phyloP scores from a whole-genome alignment of 768 basidiomycete genomes.

The Phanerodontia chrysosporium region DNA sequence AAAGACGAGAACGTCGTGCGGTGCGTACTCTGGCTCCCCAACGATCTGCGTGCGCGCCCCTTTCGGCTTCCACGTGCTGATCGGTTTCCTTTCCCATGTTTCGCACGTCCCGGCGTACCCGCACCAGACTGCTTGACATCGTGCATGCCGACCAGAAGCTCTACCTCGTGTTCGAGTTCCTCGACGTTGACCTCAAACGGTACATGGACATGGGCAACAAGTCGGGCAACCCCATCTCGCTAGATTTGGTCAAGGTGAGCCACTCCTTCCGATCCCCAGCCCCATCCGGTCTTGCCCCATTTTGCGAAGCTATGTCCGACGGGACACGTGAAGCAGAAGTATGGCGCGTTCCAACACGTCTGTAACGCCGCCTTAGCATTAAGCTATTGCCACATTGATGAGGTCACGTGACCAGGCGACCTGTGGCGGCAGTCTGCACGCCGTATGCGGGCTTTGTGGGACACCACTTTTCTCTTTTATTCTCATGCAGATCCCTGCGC shows the following conservation, averaged over 20 bases:
- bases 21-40: constrained; percentile 37
- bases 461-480: not conserved
- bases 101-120: not conserved
- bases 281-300: not conserved
- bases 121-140: constrained; percentile 82
- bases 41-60: not conserved
- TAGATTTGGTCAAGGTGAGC: constrained; percentile 77
- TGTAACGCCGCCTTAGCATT: not conserved
- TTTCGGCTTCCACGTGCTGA: constrained; percentile 1
- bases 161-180: constrained; percentile 96
- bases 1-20: constrained; percentile 95
- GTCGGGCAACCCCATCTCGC: constrained; percentile 65
- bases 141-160: constrained; percentile 96
- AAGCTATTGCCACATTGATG: constrained; percentile 5
- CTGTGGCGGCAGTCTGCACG: not conserved
- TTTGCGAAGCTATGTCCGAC: constrained; percentile 8
- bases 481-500: too few species aligned
- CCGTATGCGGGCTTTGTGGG: not conserved
- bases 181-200: constrained; percentile 93
- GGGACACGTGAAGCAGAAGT: constrained; percentile 23
- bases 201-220: constrained; percentile 91
- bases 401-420: constrained; percentile 19
- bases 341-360: constrained; percentile 26
- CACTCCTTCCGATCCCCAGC: not conserved
- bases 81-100: constrained; percentile 3